These are phyloP conservation scores for Boeremia exigua DNA, from an alignment of 2,329 filamentous ascomycete genomes.

Conservation along the genomic window DNA sequence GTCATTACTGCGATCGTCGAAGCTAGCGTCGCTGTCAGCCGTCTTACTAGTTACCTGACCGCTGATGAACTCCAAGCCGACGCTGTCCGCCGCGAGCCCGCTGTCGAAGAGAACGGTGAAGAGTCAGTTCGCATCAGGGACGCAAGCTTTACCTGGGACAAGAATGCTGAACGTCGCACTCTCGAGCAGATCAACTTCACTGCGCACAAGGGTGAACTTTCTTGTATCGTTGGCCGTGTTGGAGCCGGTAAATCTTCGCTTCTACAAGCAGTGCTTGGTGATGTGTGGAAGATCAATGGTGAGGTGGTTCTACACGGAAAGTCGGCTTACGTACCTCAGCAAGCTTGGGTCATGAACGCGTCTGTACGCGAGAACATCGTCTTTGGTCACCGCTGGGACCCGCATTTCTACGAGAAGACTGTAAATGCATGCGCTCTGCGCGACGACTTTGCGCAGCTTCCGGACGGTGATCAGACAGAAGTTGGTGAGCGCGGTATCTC, in stretches of 20 bases:
- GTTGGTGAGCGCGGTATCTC: conserved; percentile 97
- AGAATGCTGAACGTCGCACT: conserved; percentile 70
- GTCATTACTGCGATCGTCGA: conserved; percentile 97
- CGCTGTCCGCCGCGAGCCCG: conserved; percentile 73
- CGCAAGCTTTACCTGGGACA: conserved; percentile 94
- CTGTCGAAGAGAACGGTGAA: conserved; percentile 78
- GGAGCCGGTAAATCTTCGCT: conserved; percentile 94
- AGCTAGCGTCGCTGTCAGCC: conserved; percentile 87
- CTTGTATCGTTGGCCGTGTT: conserved; percentile 92
- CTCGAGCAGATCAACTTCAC: conserved; percentile 86
- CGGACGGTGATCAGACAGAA: conserved; percentile 94
- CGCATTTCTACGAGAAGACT: conserved; percentile 91
- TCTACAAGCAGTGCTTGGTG: conserved; percentile 84
- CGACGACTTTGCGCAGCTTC: conserved; percentile 90
- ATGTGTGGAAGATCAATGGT: conserved; percentile 88
- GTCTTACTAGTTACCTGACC: conserved; percentile 81
- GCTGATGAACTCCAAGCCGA: conserved; percentile 90
- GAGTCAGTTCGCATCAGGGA: conserved; percentile 84
- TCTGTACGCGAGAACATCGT: conserved; percentile 97
- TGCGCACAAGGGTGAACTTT: conserved; percentile 90
- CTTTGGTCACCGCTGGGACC: conserved; percentile 93
- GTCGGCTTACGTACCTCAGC: conserved; percentile 90
- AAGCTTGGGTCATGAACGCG: conserved; percentile 96
- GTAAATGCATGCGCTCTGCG: conserved; percentile 87
- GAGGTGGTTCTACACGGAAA: conserved; percentile 81